phyloP scores from a whole-genome alignment of 164 flowering plant species.

The Vitis cinerea region DNA sequence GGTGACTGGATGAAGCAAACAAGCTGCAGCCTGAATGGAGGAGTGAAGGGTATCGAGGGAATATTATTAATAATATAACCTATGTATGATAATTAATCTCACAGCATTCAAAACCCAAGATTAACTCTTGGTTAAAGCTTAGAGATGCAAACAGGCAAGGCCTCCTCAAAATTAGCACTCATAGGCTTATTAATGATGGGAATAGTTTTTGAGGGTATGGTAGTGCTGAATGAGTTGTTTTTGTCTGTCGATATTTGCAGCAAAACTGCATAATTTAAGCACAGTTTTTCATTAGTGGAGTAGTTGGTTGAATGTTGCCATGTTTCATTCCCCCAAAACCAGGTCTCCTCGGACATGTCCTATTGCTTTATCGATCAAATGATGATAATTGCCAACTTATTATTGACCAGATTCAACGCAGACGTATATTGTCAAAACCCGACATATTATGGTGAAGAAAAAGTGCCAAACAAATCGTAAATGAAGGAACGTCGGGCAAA shows the following conservation, averaged over 20 bases:
- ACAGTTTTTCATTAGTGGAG: conserved; percentile 28
- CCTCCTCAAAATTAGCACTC: conserved; percentile 29
- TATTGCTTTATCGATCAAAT: conserved; percentile 2
- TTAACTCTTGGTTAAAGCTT: conserved; percentile 12
- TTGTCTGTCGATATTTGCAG: conserved; percentile 20
- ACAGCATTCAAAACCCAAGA: conserved; percentile 15
- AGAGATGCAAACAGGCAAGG: conserved; percentile 15
- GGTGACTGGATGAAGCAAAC: no score
- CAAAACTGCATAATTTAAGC: background rate
- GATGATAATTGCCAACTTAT: background rate
- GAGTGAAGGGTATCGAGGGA: background rate
- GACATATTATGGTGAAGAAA: no score
- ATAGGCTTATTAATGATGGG: conserved; percentile 6
- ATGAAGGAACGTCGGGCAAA: no score
- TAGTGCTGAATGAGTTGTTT: conserved; percentile 34
- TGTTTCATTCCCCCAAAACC: conserved; percentile 31
- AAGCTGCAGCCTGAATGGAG: no score
- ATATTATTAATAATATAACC: background rate
- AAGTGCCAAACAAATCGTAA: no score
- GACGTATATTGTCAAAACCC: background rate
- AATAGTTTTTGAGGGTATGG: background rate
- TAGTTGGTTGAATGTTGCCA: conserved; percentile 37
- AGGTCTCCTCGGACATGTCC: conserved; percentile 33
- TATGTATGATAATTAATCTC: background rate
- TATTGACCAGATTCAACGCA: background rate